Conservation (phyloP, 108 stramenopile species). For the Schizochytrium sp. region DNA sequence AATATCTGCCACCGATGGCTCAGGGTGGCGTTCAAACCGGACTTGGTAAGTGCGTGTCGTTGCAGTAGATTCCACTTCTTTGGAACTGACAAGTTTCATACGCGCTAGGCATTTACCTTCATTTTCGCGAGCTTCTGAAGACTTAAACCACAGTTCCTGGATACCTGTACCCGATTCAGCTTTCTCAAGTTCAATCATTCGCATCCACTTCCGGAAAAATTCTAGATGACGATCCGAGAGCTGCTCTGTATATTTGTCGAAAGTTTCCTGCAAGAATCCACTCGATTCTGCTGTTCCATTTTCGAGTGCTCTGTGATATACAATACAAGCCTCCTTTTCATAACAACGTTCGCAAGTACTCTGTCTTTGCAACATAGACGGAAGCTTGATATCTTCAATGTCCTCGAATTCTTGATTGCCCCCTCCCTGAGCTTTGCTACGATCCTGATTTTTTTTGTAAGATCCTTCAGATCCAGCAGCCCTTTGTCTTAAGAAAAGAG, state of each 20-base stretch:
- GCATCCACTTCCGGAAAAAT: conserved; percentile 22
- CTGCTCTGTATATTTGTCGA: neutral
- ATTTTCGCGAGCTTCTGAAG: neutral
- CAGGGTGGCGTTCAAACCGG: neutral
- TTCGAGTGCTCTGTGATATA: neutral
- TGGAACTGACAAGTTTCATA: neutral
- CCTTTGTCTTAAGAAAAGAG: neutral
- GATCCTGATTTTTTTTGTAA: neutral
- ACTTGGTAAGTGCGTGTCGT: neutral
- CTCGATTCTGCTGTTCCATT: conserved; percentile 36
- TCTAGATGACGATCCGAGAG: neutral
- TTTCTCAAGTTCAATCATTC: conserved; percentile 29
- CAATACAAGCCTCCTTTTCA: neutral
- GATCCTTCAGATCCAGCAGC: neutral
- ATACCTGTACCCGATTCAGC: neutral
- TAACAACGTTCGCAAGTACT: neutral
- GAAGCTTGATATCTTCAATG: conserved; percentile 11
- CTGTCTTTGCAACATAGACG: neutral
- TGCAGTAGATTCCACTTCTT: neutral
- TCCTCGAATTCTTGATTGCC: neutral
- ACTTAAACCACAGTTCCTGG: conserved; percentile 6
- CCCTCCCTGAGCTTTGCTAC: neutral
- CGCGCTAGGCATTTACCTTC: conserved; percentile 23
- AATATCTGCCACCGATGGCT: neutral
- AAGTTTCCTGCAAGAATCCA: neutral